Evolutionary conservation across 768 basidiomycete genomes (phyloP).

Genomic region (Lentinus brumalis): DNA sequence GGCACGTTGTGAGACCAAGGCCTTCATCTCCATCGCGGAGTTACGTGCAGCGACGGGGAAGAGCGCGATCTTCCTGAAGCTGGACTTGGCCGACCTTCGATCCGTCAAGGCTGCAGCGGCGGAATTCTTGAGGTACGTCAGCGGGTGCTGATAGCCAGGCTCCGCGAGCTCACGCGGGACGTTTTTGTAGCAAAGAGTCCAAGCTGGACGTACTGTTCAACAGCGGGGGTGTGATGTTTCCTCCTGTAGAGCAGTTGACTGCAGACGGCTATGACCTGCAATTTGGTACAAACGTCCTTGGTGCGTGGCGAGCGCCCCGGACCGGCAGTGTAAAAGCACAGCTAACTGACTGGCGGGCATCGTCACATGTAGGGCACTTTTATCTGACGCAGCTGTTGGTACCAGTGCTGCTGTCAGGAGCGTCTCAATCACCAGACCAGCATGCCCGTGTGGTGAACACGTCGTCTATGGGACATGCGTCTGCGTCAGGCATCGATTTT

Average conservation of each 20-base stretch:
- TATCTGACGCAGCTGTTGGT: constrained; percentile 56
- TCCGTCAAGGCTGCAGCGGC: constrained; percentile 39
- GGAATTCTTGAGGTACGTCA: constrained; percentile 36
- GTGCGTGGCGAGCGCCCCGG: constrained; percentile 25
- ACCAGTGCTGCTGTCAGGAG: constrained; percentile 44
- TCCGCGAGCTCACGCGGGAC: constrained; percentile 14
- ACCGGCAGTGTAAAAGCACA: not conserved
- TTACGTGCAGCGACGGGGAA: constrained; percentile 47
- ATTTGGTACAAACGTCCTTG: constrained; percentile 59
- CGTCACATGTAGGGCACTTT: constrained; percentile 50
- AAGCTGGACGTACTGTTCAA: constrained; percentile 52
- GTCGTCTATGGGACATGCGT: constrained; percentile 41
- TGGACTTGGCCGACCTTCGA: constrained; percentile 44
- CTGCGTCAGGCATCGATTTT: constrained; percentile 39
- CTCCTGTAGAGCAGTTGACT: constrained; percentile 42
- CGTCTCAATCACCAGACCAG: constrained; percentile 37
- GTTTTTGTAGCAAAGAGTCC: constrained; percentile 39
- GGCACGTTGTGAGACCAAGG: constrained; percentile 45
- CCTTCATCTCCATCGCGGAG: constrained; percentile 48
- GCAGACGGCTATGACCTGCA: constrained; percentile 55
- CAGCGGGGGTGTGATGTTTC: constrained; percentile 52
- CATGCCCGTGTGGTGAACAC: constrained; percentile 49
- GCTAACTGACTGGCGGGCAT: not conserved
- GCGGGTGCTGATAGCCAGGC: not conserved
- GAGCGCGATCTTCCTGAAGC: constrained; percentile 40